These are phyloP conservation scores for Phaeosphaeria sp. DNA, from an alignment of 2,329 filamentous ascomycete species.

Conservation along the genomic window DNA sequence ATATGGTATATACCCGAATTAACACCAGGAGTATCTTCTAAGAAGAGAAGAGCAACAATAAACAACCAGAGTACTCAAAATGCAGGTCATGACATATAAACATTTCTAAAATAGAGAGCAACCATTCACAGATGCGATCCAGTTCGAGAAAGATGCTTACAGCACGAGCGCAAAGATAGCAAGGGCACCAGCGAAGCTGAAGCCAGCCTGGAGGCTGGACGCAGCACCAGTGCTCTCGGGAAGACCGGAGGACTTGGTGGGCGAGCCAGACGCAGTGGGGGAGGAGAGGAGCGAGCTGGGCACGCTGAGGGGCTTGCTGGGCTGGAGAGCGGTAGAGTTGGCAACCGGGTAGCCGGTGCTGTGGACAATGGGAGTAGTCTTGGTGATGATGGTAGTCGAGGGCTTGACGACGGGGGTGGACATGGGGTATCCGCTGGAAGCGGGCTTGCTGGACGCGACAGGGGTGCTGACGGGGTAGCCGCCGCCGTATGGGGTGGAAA, in stretches of 20 bases:
- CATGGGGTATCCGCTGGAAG: slow-evolving; percentile 20
- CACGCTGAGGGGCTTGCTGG: slow-evolving; percentile 44
- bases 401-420: slow-evolving; percentile 16
- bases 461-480: slow-evolving; percentile 25
- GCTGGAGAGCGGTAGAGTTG: slow-evolving; percentile 38
- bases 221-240: slow-evolving; percentile 44
- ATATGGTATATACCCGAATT: slow-evolving; percentile 22
- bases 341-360: slow-evolving; percentile 29
- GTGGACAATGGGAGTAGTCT: slow-evolving; percentile 17
- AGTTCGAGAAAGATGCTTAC: slow-evolving; percentile 26
- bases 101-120: slow-evolving; percentile 11
- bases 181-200: slow-evolving; percentile 50
- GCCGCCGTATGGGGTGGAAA: slow-evolving; percentile 8
- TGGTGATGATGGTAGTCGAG: slow-evolving; percentile 15
- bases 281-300: slow-evolving; percentile 32
- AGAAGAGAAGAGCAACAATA: slow-evolving; percentile 8
- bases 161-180: slow-evolving; percentile 51
- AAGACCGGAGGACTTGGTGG: slow-evolving; percentile 26
- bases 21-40: slow-evolving; percentile 22
- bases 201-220: slow-evolving; percentile 37
- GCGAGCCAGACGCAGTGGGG: slow-evolving; percentile 36
- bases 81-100: slow-evolving; percentile 24
- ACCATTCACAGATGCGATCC: neutral
- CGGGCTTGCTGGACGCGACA: slow-evolving; percentile 11
- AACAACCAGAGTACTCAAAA: slow-evolving; percentile 5